Conservation (phyloP, 305 asterid genomes). For the Galium porrigens region DNA sequence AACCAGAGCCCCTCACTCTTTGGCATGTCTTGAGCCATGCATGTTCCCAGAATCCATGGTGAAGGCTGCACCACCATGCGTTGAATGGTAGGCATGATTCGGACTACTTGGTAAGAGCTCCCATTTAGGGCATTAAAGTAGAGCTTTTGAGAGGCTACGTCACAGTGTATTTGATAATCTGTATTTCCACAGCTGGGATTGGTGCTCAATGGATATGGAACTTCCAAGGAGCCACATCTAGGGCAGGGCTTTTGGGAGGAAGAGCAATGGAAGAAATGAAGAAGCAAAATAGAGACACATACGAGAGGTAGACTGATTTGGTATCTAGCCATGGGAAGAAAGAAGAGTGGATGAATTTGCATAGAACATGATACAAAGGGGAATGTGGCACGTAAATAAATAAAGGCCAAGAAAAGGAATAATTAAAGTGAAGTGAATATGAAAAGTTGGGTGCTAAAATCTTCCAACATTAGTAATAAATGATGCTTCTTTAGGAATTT, state of each 20-base stretch:
- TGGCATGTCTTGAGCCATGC: constrained; percentile 27
- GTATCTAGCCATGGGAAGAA: constrained; percentile 14
- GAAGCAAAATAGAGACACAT: constrained; percentile 12
- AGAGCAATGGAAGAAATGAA: constrained; percentile 18
- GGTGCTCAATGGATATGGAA: constrained; percentile 37
- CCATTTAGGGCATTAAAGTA: constrained; percentile 31
- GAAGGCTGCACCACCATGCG: constrained; percentile 33
- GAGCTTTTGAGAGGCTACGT: constrained; percentile 24
- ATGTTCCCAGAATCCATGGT: constrained; percentile 27
- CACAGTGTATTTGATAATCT: constrained; percentile 28
- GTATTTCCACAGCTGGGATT: constrained; percentile 25
- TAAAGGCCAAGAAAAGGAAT: constrained; percentile 24
- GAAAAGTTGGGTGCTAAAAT: constrained; percentile 19
- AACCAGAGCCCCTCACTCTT: constrained; percentile 31
- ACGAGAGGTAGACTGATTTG: constrained; percentile 7
- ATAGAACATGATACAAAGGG: constrained; percentile 13
- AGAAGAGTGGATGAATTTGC: constrained; percentile 12
- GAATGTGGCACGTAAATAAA: constrained; percentile 17
- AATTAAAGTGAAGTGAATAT: constrained; percentile 18
- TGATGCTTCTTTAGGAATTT: neutral
- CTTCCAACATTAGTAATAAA: constrained; percentile 9
- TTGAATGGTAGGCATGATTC: constrained; percentile 16
- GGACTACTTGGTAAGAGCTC: constrained; percentile 26
- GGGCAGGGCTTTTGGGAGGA: constrained; percentile 30
- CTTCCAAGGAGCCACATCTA: constrained; percentile 26